A percentile compares a stretch with the other conserved stretches of the same genome.
Conservation (phyloP, 1,284 basidiomycete species). For the Trichosporon coremiiforme region DNA sequence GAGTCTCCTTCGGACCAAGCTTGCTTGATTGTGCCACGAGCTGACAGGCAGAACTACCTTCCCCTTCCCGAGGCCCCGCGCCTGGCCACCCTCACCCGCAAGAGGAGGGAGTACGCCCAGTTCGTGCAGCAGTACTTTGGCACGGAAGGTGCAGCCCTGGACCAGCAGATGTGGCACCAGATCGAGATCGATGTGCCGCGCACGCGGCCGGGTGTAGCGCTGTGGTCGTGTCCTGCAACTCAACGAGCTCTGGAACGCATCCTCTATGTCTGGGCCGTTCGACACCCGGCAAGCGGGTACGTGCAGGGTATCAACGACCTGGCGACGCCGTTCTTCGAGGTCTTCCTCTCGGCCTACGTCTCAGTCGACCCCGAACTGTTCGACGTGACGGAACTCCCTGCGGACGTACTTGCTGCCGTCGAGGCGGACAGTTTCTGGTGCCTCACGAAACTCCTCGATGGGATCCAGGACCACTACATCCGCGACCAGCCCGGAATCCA, state of each 20-base stretch:
- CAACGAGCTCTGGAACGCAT: slow-evolving; percentile 91
- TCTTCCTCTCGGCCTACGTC: slow-evolving; percentile 64
- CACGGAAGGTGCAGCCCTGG: slow-evolving; percentile 74
- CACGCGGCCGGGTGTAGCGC: slow-evolving; percentile 81
- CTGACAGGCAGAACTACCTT: slow-evolving; percentile 73
- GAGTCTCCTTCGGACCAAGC: too few species aligned
- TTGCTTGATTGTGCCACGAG: slow-evolving; percentile 3
- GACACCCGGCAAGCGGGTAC: slow-evolving; percentile 93
- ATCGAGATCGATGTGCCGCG: slow-evolving; percentile 95
- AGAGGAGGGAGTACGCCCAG: slow-evolving; percentile 87
- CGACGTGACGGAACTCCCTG: slow-evolving; percentile 73
- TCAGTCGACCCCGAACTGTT: slow-evolving; percentile 82
- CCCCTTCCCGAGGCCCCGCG: slow-evolving; percentile 82
- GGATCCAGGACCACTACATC: slow-evolving; percentile 97
- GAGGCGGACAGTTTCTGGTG: slow-evolving; percentile 98
- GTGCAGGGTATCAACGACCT: slow-evolving; percentile 98
- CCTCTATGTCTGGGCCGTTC: slow-evolving; percentile 94
- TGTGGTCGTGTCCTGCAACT: slow-evolving; percentile 86
- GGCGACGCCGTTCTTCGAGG: slow-evolving; percentile 91
- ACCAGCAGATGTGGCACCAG: slow-evolving; percentile 95
- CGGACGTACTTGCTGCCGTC: slow-evolving; percentile 71
- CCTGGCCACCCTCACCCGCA: slow-evolving; percentile 74
- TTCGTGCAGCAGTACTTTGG: slow-evolving; percentile 91
- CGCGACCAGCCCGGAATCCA: slow-evolving; percentile 93
- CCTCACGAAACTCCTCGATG: slow-evolving; percentile 85